Evolutionary conservation across 805 yeast species (phyloP).

Genomic region (Nakazawaea laoshanensis): DNA sequence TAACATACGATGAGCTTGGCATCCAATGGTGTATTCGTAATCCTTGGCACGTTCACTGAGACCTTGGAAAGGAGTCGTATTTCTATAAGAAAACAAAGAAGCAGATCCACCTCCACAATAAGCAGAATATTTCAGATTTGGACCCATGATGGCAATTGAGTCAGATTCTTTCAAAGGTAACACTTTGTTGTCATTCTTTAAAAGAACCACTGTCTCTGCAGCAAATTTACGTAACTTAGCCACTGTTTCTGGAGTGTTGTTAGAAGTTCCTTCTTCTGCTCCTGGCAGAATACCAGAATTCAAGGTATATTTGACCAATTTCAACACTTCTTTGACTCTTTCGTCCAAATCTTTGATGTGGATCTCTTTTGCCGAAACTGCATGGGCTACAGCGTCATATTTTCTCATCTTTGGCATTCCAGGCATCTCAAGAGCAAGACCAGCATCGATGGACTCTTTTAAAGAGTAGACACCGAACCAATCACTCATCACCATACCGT

Average conservation of each 20-base stretch:
- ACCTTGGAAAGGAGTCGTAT: constrained; percentile 41
- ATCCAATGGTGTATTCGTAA: constrained; percentile 14
- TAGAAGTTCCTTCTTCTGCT: constrained; percentile 26
- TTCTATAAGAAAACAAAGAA: constrained; percentile 36
- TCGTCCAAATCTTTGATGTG: constrained; percentile 33
- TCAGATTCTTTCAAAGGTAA: constrained; percentile 37
- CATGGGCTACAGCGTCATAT: constrained; percentile 29
- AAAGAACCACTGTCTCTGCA: constrained; percentile 42
- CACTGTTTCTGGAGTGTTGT: constrained; percentile 39
- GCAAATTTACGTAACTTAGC: constrained; percentile 35
- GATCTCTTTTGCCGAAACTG: constrained; percentile 31
- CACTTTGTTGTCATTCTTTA: constrained; percentile 41
- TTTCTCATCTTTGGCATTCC: constrained; percentile 30
- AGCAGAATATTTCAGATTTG: constrained; percentile 42
- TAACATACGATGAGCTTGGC: constrained; percentile 11
- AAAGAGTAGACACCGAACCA: constrained; percentile 34
- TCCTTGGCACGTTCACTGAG: constrained; percentile 19
- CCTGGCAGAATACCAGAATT: constrained; percentile 28
- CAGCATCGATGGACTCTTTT: constrained; percentile 30
- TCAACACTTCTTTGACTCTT: constrained; percentile 37
- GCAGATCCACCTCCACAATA: constrained; percentile 63
- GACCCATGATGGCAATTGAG: constrained; percentile 47
- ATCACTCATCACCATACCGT: constrained; percentile 32
- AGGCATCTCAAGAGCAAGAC: constrained; percentile 37
- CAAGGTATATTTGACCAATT: constrained; percentile 34